phyloP scores from a whole-genome alignment of 192 early-diverging fungal species.

The Phycomyces blakesleeanus region DNA sequence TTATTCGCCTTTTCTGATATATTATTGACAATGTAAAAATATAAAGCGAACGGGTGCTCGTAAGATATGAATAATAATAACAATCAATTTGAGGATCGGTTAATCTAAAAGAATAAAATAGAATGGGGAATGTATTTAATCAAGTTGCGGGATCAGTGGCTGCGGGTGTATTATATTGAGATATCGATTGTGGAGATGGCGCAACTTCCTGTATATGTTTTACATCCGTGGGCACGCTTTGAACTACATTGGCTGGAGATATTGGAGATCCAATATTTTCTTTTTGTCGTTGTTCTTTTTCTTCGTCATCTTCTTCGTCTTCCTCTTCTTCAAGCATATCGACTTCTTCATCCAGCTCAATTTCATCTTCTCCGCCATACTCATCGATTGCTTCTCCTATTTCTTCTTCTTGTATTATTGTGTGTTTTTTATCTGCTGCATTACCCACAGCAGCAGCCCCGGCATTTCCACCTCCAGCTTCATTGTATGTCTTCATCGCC shows the following conservation, averaged over 20 bases:
- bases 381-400: background rate
- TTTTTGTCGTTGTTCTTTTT: background rate
- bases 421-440: background rate
- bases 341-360: slow-evolving; percentile 23
- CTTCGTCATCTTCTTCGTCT: slow-evolving; percentile 7
- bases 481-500: slow-evolving; percentile 32
- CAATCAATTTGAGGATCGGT: too few species aligned
- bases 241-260: too few species aligned
- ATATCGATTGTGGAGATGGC: background rate
- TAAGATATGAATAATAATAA: too few species aligned
- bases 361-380: slow-evolving; percentile 11
- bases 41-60: too few species aligned
- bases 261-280: background rate
- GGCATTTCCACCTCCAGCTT: slow-evolving; percentile 18
- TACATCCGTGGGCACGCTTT: too few species aligned
- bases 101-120: too few species aligned
- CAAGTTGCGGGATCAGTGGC: slow-evolving; percentile 3
- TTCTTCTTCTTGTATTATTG: background rate
- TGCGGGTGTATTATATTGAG: background rate
- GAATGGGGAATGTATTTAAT: background rate
- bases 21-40: too few species aligned
- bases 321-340: slow-evolving; percentile 25
- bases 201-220: background rate
- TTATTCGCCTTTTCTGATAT: too few species aligned
- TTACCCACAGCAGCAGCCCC: slow-evolving; percentile 14